Evolutionary conservation across 805 yeast genomes (phyloP).

Genomic region (Myxozyma sirexii): DNA sequence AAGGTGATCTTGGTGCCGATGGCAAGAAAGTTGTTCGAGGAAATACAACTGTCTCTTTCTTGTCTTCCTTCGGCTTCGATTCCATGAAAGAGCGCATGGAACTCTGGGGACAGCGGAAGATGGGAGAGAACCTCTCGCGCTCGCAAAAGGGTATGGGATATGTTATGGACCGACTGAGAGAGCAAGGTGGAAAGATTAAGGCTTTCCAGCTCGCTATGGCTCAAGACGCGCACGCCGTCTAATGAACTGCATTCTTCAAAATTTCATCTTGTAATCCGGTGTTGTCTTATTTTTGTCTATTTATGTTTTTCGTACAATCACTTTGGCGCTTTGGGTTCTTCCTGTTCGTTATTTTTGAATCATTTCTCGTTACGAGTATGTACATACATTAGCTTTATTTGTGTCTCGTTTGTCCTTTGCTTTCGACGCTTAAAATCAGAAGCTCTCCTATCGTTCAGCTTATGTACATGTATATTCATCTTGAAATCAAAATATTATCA

Average conservation of each 20-base stretch:
- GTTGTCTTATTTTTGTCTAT: background rate
- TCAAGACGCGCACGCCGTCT: conserved; percentile 12
- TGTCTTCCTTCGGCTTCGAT: conserved; percentile 56
- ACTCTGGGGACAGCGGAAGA: conserved; percentile 73
- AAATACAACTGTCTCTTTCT: conserved; percentile 26
- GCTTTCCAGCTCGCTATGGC: conserved; percentile 34
- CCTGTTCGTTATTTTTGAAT: no score
- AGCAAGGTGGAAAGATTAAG: conserved; percentile 33
- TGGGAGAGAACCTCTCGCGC: conserved; percentile 65
- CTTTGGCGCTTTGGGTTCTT: background rate
- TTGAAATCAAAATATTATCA: background rate
- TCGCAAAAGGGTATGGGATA: conserved; percentile 73
- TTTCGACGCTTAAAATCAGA: background rate
- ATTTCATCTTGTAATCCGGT: conserved; percentile 3
- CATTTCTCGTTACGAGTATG: background rate
- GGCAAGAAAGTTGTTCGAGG: conserved; percentile 56
- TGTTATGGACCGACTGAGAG: conserved; percentile 66
- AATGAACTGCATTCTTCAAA: background rate
- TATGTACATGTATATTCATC: background rate
- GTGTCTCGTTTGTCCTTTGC: background rate
- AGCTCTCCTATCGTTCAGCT: conserved; percentile 2
- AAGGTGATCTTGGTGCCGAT: conserved; percentile 33
- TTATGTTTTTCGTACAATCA: background rate
- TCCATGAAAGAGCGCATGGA: conserved; percentile 77
- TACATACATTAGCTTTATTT: background rate